Evolutionary conservation across 1,139 yeast genomes (phyloP), one percentile per base, ranked within the genome.

Genomic region (Protomyces pachydermus): DNA sequence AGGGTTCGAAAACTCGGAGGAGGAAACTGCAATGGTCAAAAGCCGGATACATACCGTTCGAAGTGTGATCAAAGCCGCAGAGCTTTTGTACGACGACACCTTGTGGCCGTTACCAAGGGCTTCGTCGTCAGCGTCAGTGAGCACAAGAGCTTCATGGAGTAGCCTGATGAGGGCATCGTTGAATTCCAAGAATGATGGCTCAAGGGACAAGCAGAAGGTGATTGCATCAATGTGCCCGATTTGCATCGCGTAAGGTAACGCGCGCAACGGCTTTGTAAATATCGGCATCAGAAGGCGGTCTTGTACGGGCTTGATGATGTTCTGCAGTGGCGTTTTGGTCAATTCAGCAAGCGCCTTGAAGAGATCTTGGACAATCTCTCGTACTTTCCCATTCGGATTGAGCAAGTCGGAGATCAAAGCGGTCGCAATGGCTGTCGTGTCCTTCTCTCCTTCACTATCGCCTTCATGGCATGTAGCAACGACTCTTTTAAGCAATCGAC

Each of bases 211-310:
- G 72, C 98, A 93, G 74, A 86, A 95, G 0, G 96, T 86, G 14
- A 95, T 89, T 0, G 98, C 98, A 76, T 93, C 98, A 67, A 95
- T 91, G 74, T 93, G 91, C 39, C 98, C 98, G 65, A 95, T 93
- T 76, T 95, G 98, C 97, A 91, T 93, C 2, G 97, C 95, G 77
- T 95, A 93, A 0, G 99, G 98, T 67, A 95, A 80, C 0, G 98
- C 98, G 68, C 99, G 81, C 67, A 95, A 77, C 0, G 99, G 99
- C 72, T 95, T 95, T 5, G 97, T 96, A 77, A 93, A 95, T 52
- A 95, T 93, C 8, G 98, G 98, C 0, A 95, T 89, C 57, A 95
- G 77, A 54, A 95, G 78, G 55, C 91, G 83, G 54, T 84, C 87
- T 70, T 90, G 89, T 58, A 95, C 91, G 16, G 95, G 95, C 10